Conservation (phyloP, 164 flowering plant species). For the Amborella trichopoda region DNA sequence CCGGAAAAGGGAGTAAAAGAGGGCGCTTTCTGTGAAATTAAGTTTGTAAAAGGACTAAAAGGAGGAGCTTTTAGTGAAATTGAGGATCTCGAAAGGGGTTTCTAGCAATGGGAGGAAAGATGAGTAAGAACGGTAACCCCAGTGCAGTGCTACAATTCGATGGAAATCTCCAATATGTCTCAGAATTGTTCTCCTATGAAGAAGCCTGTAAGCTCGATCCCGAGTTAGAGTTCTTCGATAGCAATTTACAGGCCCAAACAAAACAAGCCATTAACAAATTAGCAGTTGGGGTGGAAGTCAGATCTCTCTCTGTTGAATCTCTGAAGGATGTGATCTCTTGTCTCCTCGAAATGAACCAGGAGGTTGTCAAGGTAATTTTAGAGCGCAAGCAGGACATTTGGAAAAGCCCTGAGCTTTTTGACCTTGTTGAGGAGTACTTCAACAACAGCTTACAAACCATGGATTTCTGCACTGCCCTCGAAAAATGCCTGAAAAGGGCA, state of each 20-base stretch:
- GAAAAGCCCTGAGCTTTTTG: conserved; percentile 45
- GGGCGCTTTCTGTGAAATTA: not conserved
- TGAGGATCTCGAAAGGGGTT: not conserved
- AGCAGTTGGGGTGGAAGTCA: conserved; percentile 38
- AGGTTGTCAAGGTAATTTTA: conserved; percentile 49
- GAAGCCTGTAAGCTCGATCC: conserved; percentile 53
- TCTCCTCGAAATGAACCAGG: conserved; percentile 69
- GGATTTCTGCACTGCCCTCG: conserved; percentile 64
- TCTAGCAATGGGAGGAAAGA: conserved; percentile 15
- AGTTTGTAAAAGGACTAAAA: conserved; percentile 1
- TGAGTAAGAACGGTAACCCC: conserved; percentile 15
- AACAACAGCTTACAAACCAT: conserved; percentile 56
- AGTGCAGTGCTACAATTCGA: conserved; percentile 8
- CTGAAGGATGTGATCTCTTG: conserved; percentile 48
- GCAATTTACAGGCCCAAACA: conserved; percentile 36
- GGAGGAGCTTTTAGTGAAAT: not conserved
- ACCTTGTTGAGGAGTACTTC: conserved; percentile 67
- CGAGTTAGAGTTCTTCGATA: conserved; percentile 43
- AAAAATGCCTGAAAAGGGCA: conserved; percentile 54
- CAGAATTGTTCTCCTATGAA: conserved; percentile 51
- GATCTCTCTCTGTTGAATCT: conserved; percentile 53
- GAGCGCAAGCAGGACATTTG: conserved; percentile 58
- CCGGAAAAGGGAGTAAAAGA: not conserved
- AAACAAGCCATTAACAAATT: conserved; percentile 41
- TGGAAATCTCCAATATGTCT: conserved; percentile 11